Evolutionary conservation across 169 alveolate species (phyloP).

Genomic region (Besnoitia besnoiti): DNA sequence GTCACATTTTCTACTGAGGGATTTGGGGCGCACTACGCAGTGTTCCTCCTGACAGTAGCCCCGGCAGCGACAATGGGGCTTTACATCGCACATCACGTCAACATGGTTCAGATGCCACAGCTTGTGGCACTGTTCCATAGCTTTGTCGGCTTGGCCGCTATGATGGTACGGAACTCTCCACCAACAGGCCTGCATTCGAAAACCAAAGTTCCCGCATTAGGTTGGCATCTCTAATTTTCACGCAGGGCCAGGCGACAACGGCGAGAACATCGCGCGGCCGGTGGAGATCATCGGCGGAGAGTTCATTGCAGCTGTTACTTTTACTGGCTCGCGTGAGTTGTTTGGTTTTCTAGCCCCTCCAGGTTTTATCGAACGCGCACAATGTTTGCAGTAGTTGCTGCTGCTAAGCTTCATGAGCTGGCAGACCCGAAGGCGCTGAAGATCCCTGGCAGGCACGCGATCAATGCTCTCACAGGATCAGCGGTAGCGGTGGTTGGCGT

Average conservation of each 20-base stretch:
- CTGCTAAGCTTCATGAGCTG: conserved; percentile 90
- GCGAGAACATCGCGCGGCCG: conserved; percentile 34
- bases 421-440: conserved; percentile 82
- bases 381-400: conserved; percentile 84
- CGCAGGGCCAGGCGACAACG: conserved; percentile 54
- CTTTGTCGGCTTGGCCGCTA: conserved; percentile 96
- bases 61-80: conserved; percentile 71
- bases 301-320: conserved; percentile 91
- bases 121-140: conserved; percentile 94
- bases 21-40: conserved; percentile 70
- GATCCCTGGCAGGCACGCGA: conserved; percentile 80
- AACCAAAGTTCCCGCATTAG: not conserved
- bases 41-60: conserved; percentile 55
- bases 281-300: conserved; percentile 81
- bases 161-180: conserved; percentile 81
- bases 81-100: conserved; percentile 57
- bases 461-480: conserved; percentile 51
- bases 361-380: not conserved
- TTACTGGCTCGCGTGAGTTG: conserved; percentile 87
- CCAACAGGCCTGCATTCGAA: not conserved
- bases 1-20: conserved; percentile 73
- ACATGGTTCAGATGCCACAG: conserved; percentile 84
- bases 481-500: conserved; percentile 63
- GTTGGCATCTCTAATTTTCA: conserved; percentile 69
- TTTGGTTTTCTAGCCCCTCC: not conserved